Evolutionary conservation across 1,284 basidiomycete genomes (phyloP).

Genomic region (Dichomitus squalens): DNA sequence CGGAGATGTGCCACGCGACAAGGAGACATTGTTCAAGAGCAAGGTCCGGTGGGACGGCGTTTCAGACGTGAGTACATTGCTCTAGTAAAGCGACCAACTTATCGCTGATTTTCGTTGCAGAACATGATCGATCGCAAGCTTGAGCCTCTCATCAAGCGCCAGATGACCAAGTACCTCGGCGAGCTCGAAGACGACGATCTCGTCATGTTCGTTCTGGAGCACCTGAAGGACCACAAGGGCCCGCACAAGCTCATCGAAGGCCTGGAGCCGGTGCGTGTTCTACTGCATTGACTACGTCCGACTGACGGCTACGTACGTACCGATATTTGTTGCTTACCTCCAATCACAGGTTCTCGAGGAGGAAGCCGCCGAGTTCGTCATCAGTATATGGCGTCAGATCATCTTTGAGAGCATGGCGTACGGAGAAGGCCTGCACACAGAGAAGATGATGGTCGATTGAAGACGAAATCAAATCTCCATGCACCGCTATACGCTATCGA

Average conservation of each 20-base stretch:
- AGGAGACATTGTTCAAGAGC: slow-evolving; percentile 74
- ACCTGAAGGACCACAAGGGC: slow-evolving; percentile 82
- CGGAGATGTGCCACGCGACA: slow-evolving; percentile 68
- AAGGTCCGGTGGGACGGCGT: slow-evolving; percentile 88
- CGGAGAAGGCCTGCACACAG: slow-evolving; percentile 79
- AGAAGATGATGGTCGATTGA: slow-evolving; percentile 74
- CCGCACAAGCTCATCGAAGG: slow-evolving; percentile 84
- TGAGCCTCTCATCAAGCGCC: slow-evolving; percentile 74
- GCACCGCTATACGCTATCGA: neutral
- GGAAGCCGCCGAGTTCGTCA: slow-evolving; percentile 77
- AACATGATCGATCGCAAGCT: slow-evolving; percentile 79
- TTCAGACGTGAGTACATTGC: slow-evolving; percentile 62
- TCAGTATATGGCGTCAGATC: slow-evolving; percentile 83
- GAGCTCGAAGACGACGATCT: slow-evolving; percentile 89
- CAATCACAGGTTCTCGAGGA: slow-evolving; percentile 78
- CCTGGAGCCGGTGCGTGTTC: slow-evolving; percentile 77
- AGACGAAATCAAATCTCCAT: neutral
- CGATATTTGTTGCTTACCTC: slow-evolving; percentile 3
- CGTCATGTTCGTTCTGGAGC: slow-evolving; percentile 87
- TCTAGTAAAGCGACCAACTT: neutral
- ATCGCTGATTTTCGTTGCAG: slow-evolving; percentile 41
- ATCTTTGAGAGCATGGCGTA: slow-evolving; percentile 91
- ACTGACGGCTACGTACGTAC: neutral
- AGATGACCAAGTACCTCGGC: slow-evolving; percentile 84
- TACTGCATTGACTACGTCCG: neutral